Percentiles rank a stretch among this genome's conserved stretches.
phyloP scores from a whole-genome alignment of 148 eudicot species.

The Agrostemma githago region DNA sequence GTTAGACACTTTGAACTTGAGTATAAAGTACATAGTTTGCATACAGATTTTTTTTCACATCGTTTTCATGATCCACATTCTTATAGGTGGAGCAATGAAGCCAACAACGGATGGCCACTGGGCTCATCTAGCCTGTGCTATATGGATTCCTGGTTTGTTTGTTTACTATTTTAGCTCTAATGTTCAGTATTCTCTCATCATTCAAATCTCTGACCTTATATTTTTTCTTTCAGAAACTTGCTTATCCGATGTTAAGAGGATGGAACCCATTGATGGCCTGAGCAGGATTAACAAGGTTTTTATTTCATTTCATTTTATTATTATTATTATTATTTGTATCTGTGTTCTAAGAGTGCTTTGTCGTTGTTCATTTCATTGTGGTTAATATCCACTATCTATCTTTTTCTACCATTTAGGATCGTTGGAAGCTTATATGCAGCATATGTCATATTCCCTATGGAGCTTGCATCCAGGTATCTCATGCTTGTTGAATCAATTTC shows the following conservation, averaged over 20 bases:
- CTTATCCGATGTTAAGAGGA: slow-evolving; percentile 80
- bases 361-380: neutral
- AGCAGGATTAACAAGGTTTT: slow-evolving; percentile 74
- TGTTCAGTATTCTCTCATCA: slow-evolving; percentile 3
- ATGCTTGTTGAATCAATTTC: slow-evolving; percentile 4
- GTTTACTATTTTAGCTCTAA: slow-evolving; percentile 6
- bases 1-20: too few relatives aligned
- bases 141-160: slow-evolving; percentile 93
- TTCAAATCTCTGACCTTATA: slow-evolving; percentile 21
- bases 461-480: slow-evolving; percentile 89
- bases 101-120: slow-evolving; percentile 96
- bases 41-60: neutral
- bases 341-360: neutral
- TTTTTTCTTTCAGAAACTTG: slow-evolving; percentile 70
- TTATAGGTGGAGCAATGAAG: slow-evolving; percentile 95
- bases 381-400: neutral
- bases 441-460: slow-evolving; percentile 90
- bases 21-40: neutral
- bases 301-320: neutral
- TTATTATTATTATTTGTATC: neutral
- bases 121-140: slow-evolving; percentile 99
- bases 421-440: slow-evolving; percentile 96
- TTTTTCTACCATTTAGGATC: slow-evolving; percentile 47
- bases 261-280: slow-evolving; percentile 99
- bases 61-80: slow-evolving; percentile 6